These are phyloP conservation scores for Rheum nobile DNA, from an alignment of 148 eudicot species.

Conservation along the genomic window DNA sequence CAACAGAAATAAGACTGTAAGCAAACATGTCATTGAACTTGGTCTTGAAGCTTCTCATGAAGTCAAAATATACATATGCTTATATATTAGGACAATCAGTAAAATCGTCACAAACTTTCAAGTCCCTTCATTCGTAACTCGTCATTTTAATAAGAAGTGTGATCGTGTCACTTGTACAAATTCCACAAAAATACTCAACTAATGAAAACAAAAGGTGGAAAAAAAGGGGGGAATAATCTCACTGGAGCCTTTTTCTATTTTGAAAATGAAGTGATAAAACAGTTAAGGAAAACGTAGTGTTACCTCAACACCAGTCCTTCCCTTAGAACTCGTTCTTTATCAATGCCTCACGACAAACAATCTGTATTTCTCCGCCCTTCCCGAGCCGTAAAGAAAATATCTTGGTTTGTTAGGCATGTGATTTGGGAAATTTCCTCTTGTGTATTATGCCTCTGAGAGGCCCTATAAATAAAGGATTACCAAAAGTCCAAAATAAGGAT, in stretches of 20 bases:
- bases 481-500: too few species aligned
- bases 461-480: too few species aligned
- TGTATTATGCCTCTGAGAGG: too few species aligned
- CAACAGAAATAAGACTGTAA: conserved; percentile 35
- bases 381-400: conserved; percentile 60
- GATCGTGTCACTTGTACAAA: too few species aligned
- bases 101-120: not conserved
- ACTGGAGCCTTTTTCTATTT: not conserved
- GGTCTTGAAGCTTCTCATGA: conserved; percentile 65
- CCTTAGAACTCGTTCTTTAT: conserved; percentile 47
- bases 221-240: too few species aligned
- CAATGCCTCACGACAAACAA: conserved; percentile 60
- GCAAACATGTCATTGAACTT: conserved; percentile 48
- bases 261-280: not conserved
- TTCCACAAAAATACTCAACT: too few species aligned
- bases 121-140: too few species aligned
- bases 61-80: conserved; percentile 55
- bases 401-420: too few species aligned
- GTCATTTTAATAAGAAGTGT: too few species aligned
- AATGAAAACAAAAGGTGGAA: too few species aligned
- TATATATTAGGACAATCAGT: not conserved
- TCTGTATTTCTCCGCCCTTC: conserved; percentile 65
- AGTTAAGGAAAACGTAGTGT: not conserved
- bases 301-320: conserved; percentile 69
- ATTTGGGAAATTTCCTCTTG: too few species aligned